Conservation (phyloP, 1,139 yeast species). For the Debaryomyces nepalensis region DNA sequence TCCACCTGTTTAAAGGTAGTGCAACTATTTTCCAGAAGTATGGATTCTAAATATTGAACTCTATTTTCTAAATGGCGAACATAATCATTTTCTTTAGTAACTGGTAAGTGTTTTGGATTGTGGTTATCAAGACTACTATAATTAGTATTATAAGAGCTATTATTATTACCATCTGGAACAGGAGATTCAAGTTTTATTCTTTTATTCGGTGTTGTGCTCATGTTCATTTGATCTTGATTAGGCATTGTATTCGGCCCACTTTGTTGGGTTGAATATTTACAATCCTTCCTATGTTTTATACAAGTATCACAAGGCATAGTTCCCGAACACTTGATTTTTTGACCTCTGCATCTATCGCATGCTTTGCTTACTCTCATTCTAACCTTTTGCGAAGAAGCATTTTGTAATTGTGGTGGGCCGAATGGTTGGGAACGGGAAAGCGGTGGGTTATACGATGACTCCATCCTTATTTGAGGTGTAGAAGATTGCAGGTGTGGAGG, state of each 20-base stretch:
- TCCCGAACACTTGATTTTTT: conserved; percentile 68
- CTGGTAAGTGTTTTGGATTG: conserved; percentile 17
- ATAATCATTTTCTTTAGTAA: conserved; percentile 25
- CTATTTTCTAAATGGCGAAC: conserved; percentile 43
- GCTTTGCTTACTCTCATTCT: conserved; percentile 59
- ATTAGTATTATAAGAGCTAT: conserved; percentile 16
- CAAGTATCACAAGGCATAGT: conserved; percentile 59
- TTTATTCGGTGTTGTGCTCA: not conserved
- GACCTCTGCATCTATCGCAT: conserved; percentile 62
- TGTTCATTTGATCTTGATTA: not conserved
- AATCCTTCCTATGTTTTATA: conserved; percentile 45
- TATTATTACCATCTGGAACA: conserved; percentile 17
- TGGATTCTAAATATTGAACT: conserved; percentile 44
- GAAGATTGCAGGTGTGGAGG: not conserved
- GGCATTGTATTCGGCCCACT: not conserved
- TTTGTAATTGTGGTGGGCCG: conserved; percentile 3
- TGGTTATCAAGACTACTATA: conserved; percentile 12
- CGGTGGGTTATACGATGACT: not conserved
- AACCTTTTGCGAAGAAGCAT: conserved; percentile 14
- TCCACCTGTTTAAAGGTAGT: conserved; percentile 22
- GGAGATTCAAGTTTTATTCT: conserved; percentile 22
- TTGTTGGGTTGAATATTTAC: conserved; percentile 30
- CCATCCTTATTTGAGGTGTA: conserved; percentile 1
- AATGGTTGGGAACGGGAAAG: conserved; percentile 3
- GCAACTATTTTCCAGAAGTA: conserved; percentile 28